Base-by-base conservation (phyloP, 2,329 filamentous ascomycete genomes). In the Aspergillus quadrilineatus region DNA sequence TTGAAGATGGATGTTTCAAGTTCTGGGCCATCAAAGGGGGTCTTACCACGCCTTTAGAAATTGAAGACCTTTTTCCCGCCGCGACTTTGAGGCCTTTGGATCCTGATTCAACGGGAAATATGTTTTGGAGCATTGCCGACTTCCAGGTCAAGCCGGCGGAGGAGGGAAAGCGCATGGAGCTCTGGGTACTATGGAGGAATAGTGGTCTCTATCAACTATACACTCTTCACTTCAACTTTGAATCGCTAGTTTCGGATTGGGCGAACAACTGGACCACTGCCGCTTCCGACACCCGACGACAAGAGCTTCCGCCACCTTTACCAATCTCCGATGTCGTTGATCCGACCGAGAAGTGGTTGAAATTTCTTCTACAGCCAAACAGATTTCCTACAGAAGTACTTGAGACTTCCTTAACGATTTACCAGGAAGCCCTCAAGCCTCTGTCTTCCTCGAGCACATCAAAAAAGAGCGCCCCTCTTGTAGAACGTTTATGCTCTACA, bases 1-100 rank as follows among this genome's bases (percentile, higher is more conserved):
- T 94, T 61, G 89, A 92, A 30, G 84, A 87, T 41, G 89, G 94
- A 36, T 88, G 93, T 69, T 97, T 99, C 81, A 97, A 96, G 72
- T 92, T 99, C 69, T 99, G 92, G 90, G 84, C 84, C 52, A 83
- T 89, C 15, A 84, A 86, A 63, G 84, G 87, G 52, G 82, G 74
- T n/a, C 82, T 64, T 80, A 88, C 65, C 61, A 76, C 64, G 62
- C 75, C 62, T 2, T 71, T 91, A 17, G 80, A 86, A 7, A 79
- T 95, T 12, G 82, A 85, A 60, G 90, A 95, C 64, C 77, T 90
- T 22, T 92, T 89, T 63, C 83, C 89, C 0, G 79, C 82, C 9
- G 69, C 77, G 6, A 78, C 81, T 10, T 78, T 94, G 32, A 80
- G 88, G 28, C 89, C 92, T 1, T 87, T 85, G 61, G 84, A 71